Evolutionary conservation across 495 filamentous ascomycete species (phyloP).

Genomic region (Aspergillus carlsbadensis): DNA sequence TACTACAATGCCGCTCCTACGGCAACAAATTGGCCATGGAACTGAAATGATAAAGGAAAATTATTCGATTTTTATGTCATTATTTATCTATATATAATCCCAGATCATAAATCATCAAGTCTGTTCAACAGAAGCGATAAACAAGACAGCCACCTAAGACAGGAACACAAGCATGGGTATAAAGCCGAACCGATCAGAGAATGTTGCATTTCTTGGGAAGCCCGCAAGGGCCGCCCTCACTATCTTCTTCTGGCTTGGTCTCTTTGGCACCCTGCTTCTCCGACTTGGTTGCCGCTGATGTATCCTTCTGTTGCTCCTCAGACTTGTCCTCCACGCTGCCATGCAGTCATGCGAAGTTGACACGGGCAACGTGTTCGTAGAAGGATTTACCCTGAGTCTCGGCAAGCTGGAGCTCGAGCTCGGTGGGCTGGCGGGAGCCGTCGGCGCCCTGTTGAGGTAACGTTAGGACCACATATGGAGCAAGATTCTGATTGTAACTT

Average conservation of each 20-base stretch:
- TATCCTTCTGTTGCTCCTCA: slow-evolving; percentile 22
- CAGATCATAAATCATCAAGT: slow-evolving; percentile 11
- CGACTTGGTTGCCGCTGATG: slow-evolving; percentile 18
- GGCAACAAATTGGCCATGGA: too few species aligned
- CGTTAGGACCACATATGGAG: slow-evolving; percentile 3
- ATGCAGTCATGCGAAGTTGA: slow-evolving; percentile 81
- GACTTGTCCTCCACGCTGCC: slow-evolving; percentile 45
- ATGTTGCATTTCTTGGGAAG: slow-evolving; percentile 67
- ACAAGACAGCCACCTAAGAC: slow-evolving; percentile 9
- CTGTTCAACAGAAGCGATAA: slow-evolving; percentile 15
- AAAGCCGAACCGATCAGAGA: slow-evolving; percentile 35
- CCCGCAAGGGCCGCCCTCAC: slow-evolving; percentile 69
- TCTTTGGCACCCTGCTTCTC: slow-evolving; percentile 27
- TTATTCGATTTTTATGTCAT: background rate
- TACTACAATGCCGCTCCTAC: too few species aligned
- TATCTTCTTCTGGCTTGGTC: slow-evolving; percentile 38
- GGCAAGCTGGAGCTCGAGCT: slow-evolving; percentile 74
- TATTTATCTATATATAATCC: slow-evolving; percentile 3
- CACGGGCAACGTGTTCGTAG: slow-evolving; percentile 74
- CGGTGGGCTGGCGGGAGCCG: slow-evolving; percentile 77
- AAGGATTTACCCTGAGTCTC: slow-evolving; percentile 81
- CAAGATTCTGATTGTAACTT: slow-evolving; percentile 29
- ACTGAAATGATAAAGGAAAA: background rate
- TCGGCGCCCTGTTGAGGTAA: slow-evolving; percentile 49
- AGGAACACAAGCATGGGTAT: slow-evolving; percentile 15